phyloP scores from a whole-genome alignment of 192 early-diverging fungal species.

The Chytriomyces sp. region DNA sequence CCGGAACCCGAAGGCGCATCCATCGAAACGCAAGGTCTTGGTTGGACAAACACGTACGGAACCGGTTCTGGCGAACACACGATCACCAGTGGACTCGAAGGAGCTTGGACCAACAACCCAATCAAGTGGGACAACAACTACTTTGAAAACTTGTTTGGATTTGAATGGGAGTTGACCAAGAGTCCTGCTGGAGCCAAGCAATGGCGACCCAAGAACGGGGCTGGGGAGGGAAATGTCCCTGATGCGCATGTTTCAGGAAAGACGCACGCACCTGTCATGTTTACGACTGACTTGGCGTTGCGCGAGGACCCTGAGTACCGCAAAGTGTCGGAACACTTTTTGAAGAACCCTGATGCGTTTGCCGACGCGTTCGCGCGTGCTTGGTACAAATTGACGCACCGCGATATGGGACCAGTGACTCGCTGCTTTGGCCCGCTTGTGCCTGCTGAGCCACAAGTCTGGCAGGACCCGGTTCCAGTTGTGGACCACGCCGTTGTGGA shows the following conservation, averaged over 20 bases:
- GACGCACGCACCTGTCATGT: slow-evolving; percentile 20
- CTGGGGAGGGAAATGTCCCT: neutral
- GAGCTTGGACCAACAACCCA: slow-evolving; percentile 34
- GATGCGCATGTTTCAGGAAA: slow-evolving; percentile 16
- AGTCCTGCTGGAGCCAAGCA: slow-evolving; percentile 41
- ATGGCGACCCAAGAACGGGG: slow-evolving; percentile 31
- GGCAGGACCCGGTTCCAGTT: slow-evolving; percentile 45
- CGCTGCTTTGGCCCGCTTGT: slow-evolving; percentile 38
- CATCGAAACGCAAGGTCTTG: slow-evolving; percentile 24
- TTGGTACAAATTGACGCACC: slow-evolving; percentile 48
- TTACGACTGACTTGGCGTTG: slow-evolving; percentile 37
- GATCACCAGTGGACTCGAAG: slow-evolving; percentile 46
- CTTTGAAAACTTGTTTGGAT: slow-evolving; percentile 38
- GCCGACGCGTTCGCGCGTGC: slow-evolving; percentile 41
- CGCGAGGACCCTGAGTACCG: slow-evolving; percentile 25
- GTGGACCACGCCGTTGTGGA: neutral
- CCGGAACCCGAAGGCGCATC: slow-evolving; percentile 25
- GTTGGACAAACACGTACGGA: slow-evolving; percentile 31
- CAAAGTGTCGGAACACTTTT: slow-evolving; percentile 22
- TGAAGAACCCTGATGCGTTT: slow-evolving; percentile 25
- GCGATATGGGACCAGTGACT: slow-evolving; percentile 44
- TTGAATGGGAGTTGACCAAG: slow-evolving; percentile 35
- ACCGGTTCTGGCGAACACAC: slow-evolving; percentile 41
- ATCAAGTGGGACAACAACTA: slow-evolving; percentile 39
- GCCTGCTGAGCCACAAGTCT: slow-evolving; percentile 39